Evolutionary conservation across 2,329 filamentous ascomycete genomes (phyloP), one percentile per base, ranked within the genome.

Genomic region (Aspergillus ruber): DNA sequence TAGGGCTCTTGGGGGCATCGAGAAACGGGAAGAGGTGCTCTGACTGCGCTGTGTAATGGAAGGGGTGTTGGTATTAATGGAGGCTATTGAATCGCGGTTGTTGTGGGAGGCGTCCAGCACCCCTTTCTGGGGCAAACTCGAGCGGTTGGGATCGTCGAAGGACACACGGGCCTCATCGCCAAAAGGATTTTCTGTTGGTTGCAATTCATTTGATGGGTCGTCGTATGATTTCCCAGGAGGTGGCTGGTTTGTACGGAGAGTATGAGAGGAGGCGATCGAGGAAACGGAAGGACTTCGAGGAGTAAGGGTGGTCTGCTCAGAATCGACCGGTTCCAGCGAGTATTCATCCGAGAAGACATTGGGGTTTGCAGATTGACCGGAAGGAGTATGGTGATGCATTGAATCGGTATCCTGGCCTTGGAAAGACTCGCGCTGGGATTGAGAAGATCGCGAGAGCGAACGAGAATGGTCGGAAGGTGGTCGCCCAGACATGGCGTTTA

Each of bases 321-420:
- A 48, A 48, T 72, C 63, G 43, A 71, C 59, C 10, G 67, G 61
- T 51, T 74, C 70, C 54, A 75, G 55, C 7, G 72, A 72, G 55
- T 71, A 74, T 38, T 74, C 72, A 55, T 76, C 73, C 50, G 73
- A 73, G 57, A 76, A 76, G 33, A 76, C 65, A 57, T 75, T 69
- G 42, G 68, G 65, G 51, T 71, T 69, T 38, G 65, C 62, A 29
- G 57, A 62, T 51, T 56, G 61, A 61, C 55, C 53, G 47, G 63
- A 60, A 38, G 46, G 50, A 13, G 64, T 64, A 13, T 56, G 56
- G 43, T 56, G 58, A 59, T 56, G 53, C 51, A 61, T 62, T 51
- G 60, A 54, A 35, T 65, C 63, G 43, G 50, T 48, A 39, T 58
- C 49, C 36, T 57, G 55, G 15, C 56, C 47, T 39, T 58, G 56